Base-by-base conservation (phyloP, 768 basidiomycete genomes). In the Leccinum barrowsii region DNA sequence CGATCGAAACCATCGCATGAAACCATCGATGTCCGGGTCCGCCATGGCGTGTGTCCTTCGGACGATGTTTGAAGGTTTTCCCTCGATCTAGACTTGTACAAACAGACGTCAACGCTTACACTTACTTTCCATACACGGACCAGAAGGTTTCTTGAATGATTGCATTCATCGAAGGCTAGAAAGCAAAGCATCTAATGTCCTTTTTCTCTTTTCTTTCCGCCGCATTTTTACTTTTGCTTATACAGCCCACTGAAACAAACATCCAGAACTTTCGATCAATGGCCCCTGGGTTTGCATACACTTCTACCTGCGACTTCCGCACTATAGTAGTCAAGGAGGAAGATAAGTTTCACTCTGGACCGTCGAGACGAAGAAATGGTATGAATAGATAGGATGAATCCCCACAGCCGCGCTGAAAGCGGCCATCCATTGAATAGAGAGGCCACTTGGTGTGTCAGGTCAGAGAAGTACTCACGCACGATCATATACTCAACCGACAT, bases 1-100 rank as follows among this genome's bases (percentile, higher is more conserved):
- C 0, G 68, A 54, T 60, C 76, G 72, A 67, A 89, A 89, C 89
- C 89, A 91, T n/a, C 61, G 50, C 11, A 84, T 40, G 58, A 88
- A 83, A 3, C 58, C 62, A 54, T 70, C 66, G 46, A 74, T 63
- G 4, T 57, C 55, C 2, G 30, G 19, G 44, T 61, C 50, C 28
- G 50, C 55, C 60, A 58, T 59, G 19, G 11, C 12, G 44, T 50
- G 22, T n/a, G 2, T 50, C 24, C 21, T 22, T 24, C 3, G 0
- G 35, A 40, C 12, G 13, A 48, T 1, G 28, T 49, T 28, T 11
- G 26, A 22, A n/a, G 12, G 24, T 12, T 54, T 54, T 32, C 30
- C 48, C 52, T 11, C 10, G 24, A 44, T 56, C 15, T 17, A 7
- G 37, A 28, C 5, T 53, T 47, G 54, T 17, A n/a, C 55, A 59